A percentile compares a stretch with the other conserved stretches of the same genome.
phyloP scores from a whole-genome alignment of 441 rosid genomes.

The Dalechampia spathulata region DNA sequence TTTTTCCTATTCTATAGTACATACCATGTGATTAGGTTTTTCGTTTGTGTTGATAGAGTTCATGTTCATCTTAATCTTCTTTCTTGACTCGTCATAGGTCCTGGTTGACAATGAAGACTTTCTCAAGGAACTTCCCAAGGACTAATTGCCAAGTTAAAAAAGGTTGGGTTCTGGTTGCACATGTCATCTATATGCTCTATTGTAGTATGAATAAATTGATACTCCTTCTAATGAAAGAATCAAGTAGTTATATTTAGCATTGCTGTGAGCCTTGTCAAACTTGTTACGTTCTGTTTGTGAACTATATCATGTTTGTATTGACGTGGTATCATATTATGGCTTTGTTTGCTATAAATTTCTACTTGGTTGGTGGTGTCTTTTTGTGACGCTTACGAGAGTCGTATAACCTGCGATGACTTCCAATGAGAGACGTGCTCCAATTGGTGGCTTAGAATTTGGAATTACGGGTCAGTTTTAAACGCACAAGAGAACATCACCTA shows the following conservation, averaged over 20 bases:
- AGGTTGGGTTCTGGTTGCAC: background rate
- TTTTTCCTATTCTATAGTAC: no score
- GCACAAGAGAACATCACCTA: no score
- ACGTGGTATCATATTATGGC: background rate
- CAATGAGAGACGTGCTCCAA: no score
- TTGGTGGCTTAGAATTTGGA: no score
- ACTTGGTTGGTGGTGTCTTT: background rate
- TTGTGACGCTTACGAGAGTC: no score
- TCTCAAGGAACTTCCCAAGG: constrained; percentile 64
- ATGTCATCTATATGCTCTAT: background rate
- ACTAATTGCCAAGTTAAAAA: background rate
- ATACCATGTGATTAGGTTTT: no score
- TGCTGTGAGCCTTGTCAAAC: background rate
- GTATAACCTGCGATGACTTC: no score
- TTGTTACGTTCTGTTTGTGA: background rate
- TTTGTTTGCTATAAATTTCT: background rate
- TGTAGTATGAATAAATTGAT: constrained; percentile 21
- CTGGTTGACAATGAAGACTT: constrained; percentile 94
- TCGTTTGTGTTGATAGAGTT: no score
- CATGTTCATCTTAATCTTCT: no score
- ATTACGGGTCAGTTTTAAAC: no score
- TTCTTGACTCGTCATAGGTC: constrained; percentile 36
- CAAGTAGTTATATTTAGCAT: constrained; percentile 1
- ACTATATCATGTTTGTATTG: background rate
- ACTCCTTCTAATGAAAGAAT: no score